These are phyloP conservation scores for Camellia oleifera DNA, from an alignment of 179 eudicot genomes.

Conservation along the genomic window DNA sequence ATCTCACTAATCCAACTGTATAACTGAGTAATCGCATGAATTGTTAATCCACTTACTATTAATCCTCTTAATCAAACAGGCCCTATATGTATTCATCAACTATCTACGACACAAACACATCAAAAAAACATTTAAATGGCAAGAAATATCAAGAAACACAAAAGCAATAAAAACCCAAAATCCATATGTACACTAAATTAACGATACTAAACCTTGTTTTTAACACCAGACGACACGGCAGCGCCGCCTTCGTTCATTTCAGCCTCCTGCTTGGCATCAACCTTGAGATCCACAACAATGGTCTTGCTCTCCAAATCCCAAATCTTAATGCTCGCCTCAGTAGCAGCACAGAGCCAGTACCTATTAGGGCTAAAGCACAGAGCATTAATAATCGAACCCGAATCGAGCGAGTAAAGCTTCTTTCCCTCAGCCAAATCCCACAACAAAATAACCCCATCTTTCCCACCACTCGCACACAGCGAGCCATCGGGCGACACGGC, in stretches of 20 bases:
- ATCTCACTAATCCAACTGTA: too few relatives aligned
- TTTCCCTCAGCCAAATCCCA: constrained; percentile 60
- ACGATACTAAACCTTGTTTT: constrained; percentile 3
- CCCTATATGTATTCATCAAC: too few relatives aligned
- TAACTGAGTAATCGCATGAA: too few relatives aligned
- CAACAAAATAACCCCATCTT: constrained; percentile 45
- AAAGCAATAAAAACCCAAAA: not conserved
- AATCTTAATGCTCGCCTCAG: constrained; percentile 51
- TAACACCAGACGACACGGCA: not conserved
- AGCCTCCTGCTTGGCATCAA: constrained; percentile 48
- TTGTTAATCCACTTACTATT: too few relatives aligned
- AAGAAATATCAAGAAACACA: not conserved
- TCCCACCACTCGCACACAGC: constrained; percentile 56
- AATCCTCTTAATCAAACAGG: too few relatives aligned
- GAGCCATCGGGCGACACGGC: constrained; percentile 62
- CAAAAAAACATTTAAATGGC: not conserved
- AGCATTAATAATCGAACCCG: constrained; percentile 46
- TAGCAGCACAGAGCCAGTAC: constrained; percentile 69
- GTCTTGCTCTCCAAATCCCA: constrained; percentile 62
- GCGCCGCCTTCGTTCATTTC: constrained; percentile 21
- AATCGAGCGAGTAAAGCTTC: constrained; percentile 44
- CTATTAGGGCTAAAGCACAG: constrained; percentile 66
- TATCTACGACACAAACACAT: too few relatives aligned
- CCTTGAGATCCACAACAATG: constrained; percentile 51
- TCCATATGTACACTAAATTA: not conserved